Base-by-base conservation (phyloP, 352 stramenopile genomes). In the Globisporangium okanoganense region DNA sequence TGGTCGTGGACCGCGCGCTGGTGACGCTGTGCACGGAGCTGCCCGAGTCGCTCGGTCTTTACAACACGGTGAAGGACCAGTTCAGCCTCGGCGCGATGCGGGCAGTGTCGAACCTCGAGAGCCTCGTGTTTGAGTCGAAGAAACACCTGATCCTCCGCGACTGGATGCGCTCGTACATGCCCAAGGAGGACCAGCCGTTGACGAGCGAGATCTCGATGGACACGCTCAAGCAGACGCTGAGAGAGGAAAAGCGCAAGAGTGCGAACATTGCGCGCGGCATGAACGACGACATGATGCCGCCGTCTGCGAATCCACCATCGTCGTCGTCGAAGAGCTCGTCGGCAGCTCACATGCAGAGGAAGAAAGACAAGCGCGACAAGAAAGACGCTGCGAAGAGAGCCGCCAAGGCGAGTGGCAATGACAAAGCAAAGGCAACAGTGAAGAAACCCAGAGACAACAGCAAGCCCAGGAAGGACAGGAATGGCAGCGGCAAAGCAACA, bases 1-100 rank as follows among this genome's bases (percentile, higher is more conserved):
- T 87, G 58, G 71, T 93, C 18, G 75, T 93, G 64, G 84, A 93
- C 67, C 81, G 84, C 48, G 78, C 81, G 57, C 72, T 93, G 1
- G 81, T 93, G 62, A 93, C 84, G 65, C 71, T 93, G 44, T 93
- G 81, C 59, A 51, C 62, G 27, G 78, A 90, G 58, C 72, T 93
- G 54, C 84, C 84, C n/a, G 84, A 93, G 72, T 88, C 79, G 12
- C 64, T 93, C 20, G 81, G 78, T 14, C 76, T 93, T 0, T 90
- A 89, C 65, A 85, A 93, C 56, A 93, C 81, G 2, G 72, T 67
- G 14, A 85, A 84, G 49, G 81, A 93, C 65, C 73, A 91, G 58
- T 66, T 89, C 31, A 82, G 71, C 47, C 63, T 93, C 20, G 70
- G 60, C 12, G 79, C 83, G 22, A 61, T 93, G 45, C 83, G 81